These are phyloP conservation scores for Fraxinus velutina DNA, from an alignment of 305 asterid genomes.

Conservation along the genomic window DNA sequence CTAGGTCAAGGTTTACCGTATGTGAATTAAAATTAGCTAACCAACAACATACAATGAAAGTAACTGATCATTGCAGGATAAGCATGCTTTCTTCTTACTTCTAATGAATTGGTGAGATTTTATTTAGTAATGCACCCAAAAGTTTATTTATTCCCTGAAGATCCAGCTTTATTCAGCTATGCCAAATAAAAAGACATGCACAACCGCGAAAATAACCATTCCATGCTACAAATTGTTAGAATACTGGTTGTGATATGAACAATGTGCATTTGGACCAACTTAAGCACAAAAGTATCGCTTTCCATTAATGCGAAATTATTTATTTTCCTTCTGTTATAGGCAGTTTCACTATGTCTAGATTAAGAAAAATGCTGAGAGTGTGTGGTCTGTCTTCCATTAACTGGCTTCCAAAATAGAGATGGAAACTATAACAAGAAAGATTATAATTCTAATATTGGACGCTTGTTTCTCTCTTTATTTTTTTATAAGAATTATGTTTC, in stretches of 20 bases:
- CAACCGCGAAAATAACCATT: not conserved
- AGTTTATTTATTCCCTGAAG: conserved; percentile 10
- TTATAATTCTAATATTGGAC: not conserved
- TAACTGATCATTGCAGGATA: not conserved
- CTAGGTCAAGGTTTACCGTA: not conserved
- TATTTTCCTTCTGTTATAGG: not conserved
- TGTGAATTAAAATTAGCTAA: not conserved
- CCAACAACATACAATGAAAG: not conserved
- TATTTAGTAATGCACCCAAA: not conserved
- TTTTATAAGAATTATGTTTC: not conserved
- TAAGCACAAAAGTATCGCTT: conserved; percentile 11
- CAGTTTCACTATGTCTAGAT: not conserved
- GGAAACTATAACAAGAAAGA: not conserved
- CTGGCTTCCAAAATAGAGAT: conserved; percentile 2
- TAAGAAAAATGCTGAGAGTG: not conserved
- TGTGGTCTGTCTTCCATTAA: not conserved
- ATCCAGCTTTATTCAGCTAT: conserved; percentile 2
- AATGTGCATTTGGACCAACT: not conserved
- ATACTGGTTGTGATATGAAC: not conserved
- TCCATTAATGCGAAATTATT: not conserved
- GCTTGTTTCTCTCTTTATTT: not conserved
- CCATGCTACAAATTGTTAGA: conserved; percentile 4
- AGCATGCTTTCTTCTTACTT: not conserved
- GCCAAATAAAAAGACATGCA: conserved; percentile 6
- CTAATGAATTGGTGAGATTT: conserved; percentile 7